These are phyloP conservation scores for Leishmania martiniquensis DNA, from an alignment of 208 protist species.

Conservation along the genomic window DNA sequence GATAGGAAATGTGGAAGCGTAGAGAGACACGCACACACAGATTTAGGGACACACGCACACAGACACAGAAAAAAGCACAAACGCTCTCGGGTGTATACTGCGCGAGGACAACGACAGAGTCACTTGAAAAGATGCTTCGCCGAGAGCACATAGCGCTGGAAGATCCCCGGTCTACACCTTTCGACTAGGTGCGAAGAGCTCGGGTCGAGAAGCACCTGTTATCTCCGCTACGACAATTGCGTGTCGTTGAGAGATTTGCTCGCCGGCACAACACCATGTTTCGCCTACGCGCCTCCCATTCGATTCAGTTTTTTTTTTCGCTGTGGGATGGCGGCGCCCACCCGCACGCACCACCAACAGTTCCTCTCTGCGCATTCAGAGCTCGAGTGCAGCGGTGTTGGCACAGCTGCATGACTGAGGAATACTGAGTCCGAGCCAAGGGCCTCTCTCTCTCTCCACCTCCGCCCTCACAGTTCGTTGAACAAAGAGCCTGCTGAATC, in stretches of 20 bases:
- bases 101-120: not conserved
- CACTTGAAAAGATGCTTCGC: not conserved
- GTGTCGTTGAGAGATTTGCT: not conserved
- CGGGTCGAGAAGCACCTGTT: not conserved
- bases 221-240: not conserved
- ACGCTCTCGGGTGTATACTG: not conserved
- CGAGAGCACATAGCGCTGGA: no score
- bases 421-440: not conserved
- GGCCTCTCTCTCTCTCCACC: not conserved
- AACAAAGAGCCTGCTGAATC: no score
- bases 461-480: not conserved
- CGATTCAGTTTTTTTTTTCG: not conserved
- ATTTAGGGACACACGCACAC: not conserved
- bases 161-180: no score
- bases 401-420: not conserved
- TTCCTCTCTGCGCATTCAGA: not conserved
- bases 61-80: not conserved
- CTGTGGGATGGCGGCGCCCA: not conserved
- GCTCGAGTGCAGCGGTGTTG: not conserved
- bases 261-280: not conserved
- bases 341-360: not conserved
- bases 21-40: not conserved
- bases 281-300: not conserved
- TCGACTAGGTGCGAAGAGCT: no score
- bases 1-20: not conserved